Base-by-base conservation (phyloP, 1,284 basidiomycete species). In the Cerrena zonata region DNA sequence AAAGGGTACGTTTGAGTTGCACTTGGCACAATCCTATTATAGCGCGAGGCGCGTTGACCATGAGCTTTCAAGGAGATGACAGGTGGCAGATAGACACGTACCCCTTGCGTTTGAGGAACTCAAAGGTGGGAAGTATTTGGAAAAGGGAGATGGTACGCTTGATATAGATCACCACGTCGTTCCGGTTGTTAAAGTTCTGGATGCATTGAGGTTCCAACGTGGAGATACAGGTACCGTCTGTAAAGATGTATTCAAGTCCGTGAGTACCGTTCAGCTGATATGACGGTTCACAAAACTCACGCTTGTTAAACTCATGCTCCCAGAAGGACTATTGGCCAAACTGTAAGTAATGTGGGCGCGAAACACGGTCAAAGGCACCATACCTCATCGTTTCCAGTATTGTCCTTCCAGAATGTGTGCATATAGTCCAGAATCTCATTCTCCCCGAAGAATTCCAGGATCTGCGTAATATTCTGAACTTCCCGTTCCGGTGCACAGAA, bases 141-240 rank as follows among this genome's bases (percentile, higher is more conserved):
- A 48, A 53, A 11, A 53, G 40, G 5, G 48, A 50, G 49, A 53
- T 50, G 13, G 40, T 44, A 11, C 52, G 52, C 34, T 53, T 53
- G 19, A 53, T 19, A 23, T 40, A 53, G 24, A 53, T 53, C 38
- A 47, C 36, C n/a, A 50, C 49, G 22, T 53, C 49, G 25, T 46
- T 45, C 11, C 41, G 37, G 24, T 44, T 30, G n/a, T 50, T 38
- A 49, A 39, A 53, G 38, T 45, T 47, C 19, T 22, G 36, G 40
- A 53, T 53, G 40, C 52, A 53, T 26, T 53, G 42, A 27, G 52
- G 52, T 30, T 53, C 52, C 19, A 53, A 44, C 5, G 52, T 50
- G 5, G 52, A 53, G 11, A 53, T 53, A 44, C 52, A 50, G 4
- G 49, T 53, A 13, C 18, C 52, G 38, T 53, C 51, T 52, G 21